Conservation (phyloP, 1,284 basidiomycete species). For the Termitomyces sp. region DNA sequence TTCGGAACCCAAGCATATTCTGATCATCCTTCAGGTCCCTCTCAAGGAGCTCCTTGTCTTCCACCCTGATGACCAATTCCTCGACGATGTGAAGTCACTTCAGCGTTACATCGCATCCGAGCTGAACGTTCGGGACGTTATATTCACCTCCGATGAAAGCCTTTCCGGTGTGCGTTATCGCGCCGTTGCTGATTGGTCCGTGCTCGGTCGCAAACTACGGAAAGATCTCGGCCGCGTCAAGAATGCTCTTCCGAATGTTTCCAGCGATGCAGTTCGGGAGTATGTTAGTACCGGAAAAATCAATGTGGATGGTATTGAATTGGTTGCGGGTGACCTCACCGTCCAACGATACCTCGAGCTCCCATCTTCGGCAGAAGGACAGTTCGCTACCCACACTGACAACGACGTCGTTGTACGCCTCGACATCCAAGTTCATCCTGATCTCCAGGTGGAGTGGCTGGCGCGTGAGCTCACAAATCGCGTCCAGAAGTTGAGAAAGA, state of each 20-base stretch:
- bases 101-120: slow-evolving; percentile 92
- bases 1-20: not conserved
- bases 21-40: slow-evolving; percentile 59
- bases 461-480: slow-evolving; percentile 91
- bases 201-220: slow-evolving; percentile 89
- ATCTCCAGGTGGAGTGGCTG: slow-evolving; percentile 85
- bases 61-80: slow-evolving; percentile 84
- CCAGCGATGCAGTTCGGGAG: slow-evolving; percentile 80
- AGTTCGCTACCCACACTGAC: slow-evolving; percentile 86
- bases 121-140: slow-evolving; percentile 89
- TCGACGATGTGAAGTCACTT: slow-evolving; percentile 82
- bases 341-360: slow-evolving; percentile 91
- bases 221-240: slow-evolving; percentile 92
- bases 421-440: slow-evolving; percentile 83
- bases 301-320: slow-evolving; percentile 84
- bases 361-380: slow-evolving; percentile 50
- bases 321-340: slow-evolving; percentile 85
- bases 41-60: slow-evolving; percentile 92
- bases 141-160: slow-evolving; percentile 87
- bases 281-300: slow-evolving; percentile 79
- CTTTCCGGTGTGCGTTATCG: slow-evolving; percentile 88
- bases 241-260: slow-evolving; percentile 76
- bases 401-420: slow-evolving; percentile 93
- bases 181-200: slow-evolving; percentile 93
- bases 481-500: slow-evolving; percentile 94